Base-by-base conservation (phyloP, 73 alveolate genomes). In the Paramecium primaurelia region DNA sequence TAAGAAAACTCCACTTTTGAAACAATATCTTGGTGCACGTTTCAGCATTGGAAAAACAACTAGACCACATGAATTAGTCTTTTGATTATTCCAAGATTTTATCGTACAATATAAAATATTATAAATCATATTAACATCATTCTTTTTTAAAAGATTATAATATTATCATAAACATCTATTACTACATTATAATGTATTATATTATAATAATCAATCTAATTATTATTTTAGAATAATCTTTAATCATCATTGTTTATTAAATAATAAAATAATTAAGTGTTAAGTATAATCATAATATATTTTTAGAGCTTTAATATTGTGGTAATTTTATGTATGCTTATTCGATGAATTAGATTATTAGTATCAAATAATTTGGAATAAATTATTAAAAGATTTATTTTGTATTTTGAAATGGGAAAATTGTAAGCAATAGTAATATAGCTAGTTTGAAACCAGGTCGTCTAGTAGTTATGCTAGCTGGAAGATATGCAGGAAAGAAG, bases 401-500 rank as follows among this genome's bases (percentile, higher is more conserved):
- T 20, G 58, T 18, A 26, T 45, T 45, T 45, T 80, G 51, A 89
- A 71, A 89, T 89, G 94, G 94, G 92, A 18, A 89, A 89, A 89
- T 89, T 89, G 93, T 87, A 87, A 42, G 11, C 8, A 87, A 25
- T 60, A 12, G 38, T 60, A 14, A 16, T 36, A 18, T 64, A 18
- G 20, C 20, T 87, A 87, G 93, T 92, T 83, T 96, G 93, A 96
- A 96, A 92, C 96, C 95, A 47, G 99, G 99, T 71, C 95, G 98
- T 92, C 95, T 96, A 37, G 98, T 97, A 94, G 95, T 96, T 77
- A 71, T 96, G 44, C 92, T 96, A 11, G 93, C 98, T 77, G 99
- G 99, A 28, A 96, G 99, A 95, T 94, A 92, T 88, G 99, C 99
- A 58, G 99, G 99, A 88, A 95, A 96, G 97, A 96, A 96, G 92